These are phyloP conservation scores for Podospora australis DNA, from an alignment of 495 filamentous ascomycete genomes.

Conservation along the genomic window DNA sequence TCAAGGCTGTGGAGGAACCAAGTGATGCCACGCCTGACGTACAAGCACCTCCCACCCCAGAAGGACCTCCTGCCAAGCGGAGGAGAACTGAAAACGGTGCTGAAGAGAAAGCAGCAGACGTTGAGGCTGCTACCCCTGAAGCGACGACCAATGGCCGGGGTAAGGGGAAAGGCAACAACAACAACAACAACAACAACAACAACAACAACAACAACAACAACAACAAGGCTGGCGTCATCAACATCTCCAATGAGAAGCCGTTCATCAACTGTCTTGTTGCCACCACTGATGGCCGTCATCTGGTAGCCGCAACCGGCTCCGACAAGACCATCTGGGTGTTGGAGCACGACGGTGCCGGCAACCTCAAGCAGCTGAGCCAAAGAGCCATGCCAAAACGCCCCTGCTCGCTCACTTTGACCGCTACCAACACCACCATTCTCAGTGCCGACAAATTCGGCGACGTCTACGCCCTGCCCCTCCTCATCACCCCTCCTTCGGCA, in stretches of 20 bases:
- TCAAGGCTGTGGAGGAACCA: slow-evolving; percentile 7
- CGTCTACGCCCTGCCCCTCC: slow-evolving; percentile 80
- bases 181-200: not conserved
- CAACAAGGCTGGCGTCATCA: not conserved
- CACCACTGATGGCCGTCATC: slow-evolving; percentile 54
- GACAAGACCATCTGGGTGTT: slow-evolving; percentile 90
- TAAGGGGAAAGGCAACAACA: slow-evolving; percentile 10
- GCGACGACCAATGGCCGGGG: slow-evolving; percentile 4
- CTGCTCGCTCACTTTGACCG: slow-evolving; percentile 62
- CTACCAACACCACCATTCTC: slow-evolving; percentile 63
- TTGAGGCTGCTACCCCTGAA: not conserved
- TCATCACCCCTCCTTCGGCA: slow-evolving; percentile 44
- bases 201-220: slow-evolving; percentile 13
- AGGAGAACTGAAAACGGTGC: slow-evolving; percentile 17
- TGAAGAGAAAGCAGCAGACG: slow-evolving; percentile 8
- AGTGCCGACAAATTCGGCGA: slow-evolving; percentile 93
- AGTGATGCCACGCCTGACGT: not conserved
- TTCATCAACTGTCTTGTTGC: slow-evolving; percentile 51
- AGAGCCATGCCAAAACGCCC: slow-evolving; percentile 86
- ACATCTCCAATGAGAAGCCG: slow-evolving; percentile 13
- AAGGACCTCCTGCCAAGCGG: slow-evolving; percentile 28
- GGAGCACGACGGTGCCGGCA: slow-evolving; percentile 51
- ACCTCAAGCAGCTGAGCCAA: slow-evolving; percentile 61
- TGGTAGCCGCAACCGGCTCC: slow-evolving; percentile 74
- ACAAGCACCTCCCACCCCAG: slow-evolving; percentile 11